Evolutionary conservation across 371 early-diverging fungal genomes (phyloP).

Genomic region (Mucor racemosus): DNA sequence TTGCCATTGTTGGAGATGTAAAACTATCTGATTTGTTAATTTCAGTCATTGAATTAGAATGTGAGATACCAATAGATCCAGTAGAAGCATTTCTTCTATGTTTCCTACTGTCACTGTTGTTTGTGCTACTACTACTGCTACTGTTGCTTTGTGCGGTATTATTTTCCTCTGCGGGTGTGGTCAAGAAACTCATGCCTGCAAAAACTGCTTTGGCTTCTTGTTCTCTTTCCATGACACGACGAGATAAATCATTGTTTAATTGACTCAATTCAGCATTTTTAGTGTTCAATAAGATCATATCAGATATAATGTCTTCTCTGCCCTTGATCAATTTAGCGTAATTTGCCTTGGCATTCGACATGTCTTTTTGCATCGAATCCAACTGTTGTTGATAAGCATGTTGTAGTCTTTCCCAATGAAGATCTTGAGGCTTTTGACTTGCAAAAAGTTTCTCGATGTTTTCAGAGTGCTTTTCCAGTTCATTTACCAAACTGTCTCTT

Average conservation of each 20-base stretch:
- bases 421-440: slow-evolving; percentile 27
- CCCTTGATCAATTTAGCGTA: slow-evolving; percentile 33
- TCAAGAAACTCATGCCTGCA: slow-evolving; percentile 39
- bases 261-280: slow-evolving; percentile 60
- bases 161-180: slow-evolving; percentile 7
- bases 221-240: slow-evolving; percentile 52
- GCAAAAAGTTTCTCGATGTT: slow-evolving; percentile 24
- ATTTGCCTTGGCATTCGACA: slow-evolving; percentile 19
- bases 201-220: slow-evolving; percentile 49
- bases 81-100: slow-evolving; percentile 33
- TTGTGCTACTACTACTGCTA: not conserved
- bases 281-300: slow-evolving; percentile 62
- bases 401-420: slow-evolving; percentile 34
- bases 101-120: not conserved
- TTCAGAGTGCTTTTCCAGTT: slow-evolving; percentile 25
- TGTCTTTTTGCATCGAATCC: slow-evolving; percentile 38
- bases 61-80: slow-evolving; percentile 25
- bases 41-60: slow-evolving; percentile 17
- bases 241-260: slow-evolving; percentile 62
- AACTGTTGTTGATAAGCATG: slow-evolving; percentile 45
- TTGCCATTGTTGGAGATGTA: slow-evolving; percentile 9
- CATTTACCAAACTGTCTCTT: slow-evolving; percentile 29
- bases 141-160: not conserved
- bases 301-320: slow-evolving; percentile 50
- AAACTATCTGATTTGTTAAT: slow-evolving; percentile 1